phyloP scores from a whole-genome alignment of 306 rosid species.

The Prunus armeniaca region DNA sequence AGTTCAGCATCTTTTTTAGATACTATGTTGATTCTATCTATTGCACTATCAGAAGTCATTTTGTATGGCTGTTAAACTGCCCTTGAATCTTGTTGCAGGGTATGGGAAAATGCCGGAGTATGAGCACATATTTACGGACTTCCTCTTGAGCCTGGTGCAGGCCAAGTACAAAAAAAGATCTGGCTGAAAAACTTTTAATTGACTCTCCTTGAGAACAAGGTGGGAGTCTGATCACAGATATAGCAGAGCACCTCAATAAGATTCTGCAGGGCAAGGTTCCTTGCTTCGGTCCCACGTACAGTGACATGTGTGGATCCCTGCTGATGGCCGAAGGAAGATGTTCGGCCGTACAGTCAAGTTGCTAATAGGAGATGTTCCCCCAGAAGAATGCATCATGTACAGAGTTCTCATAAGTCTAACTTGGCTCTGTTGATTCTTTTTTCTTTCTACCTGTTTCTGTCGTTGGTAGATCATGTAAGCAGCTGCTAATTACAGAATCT shows the following conservation, averaged over 20 bases:
- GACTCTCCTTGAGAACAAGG: slow-evolving; percentile 11
- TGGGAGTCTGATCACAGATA: not conserved
- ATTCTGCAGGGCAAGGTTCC: slow-evolving; percentile 8
- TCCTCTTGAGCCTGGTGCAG: slow-evolving; percentile 61
- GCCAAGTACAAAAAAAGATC: slow-evolving; percentile 57
- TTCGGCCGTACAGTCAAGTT: not conserved
- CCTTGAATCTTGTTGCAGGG: slow-evolving; percentile 42
- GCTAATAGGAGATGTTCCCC: slow-evolving; percentile 1
- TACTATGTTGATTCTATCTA: not conserved
- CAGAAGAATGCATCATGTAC: slow-evolving; percentile 14
- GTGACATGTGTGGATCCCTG: slow-evolving; percentile 17
- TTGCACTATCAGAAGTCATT: not conserved
- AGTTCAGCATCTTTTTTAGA: not conserved
- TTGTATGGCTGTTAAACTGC: not conserved
- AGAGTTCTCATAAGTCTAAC: slow-evolving; percentile 16
- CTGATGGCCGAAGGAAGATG: slow-evolving; percentile 6
- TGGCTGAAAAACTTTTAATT: slow-evolving; percentile 23
- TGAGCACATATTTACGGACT: slow-evolving; percentile 90
- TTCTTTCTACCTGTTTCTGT: not conserved
- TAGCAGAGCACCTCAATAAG: not conserved
- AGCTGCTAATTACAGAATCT: not conserved
- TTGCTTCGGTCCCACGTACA: not conserved
- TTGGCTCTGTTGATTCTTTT: slow-evolving; percentile 15
- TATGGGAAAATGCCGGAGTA: slow-evolving; percentile 96
- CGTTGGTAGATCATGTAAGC: slow-evolving; percentile 2